Evolutionary conservation across 257 asterid species (phyloP).

Genomic region (Solanum paucissectum): DNA sequence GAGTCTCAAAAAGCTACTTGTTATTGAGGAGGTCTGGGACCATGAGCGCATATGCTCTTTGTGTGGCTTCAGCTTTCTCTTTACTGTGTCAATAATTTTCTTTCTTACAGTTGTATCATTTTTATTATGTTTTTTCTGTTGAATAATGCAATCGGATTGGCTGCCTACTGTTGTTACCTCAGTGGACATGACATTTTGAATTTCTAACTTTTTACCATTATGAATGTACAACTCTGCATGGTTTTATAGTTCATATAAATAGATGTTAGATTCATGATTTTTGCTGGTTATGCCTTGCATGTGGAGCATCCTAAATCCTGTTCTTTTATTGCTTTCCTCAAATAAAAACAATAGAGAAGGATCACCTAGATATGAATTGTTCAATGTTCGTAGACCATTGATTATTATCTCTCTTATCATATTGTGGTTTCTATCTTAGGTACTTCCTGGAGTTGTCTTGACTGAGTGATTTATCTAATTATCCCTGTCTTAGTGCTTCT

Average conservation of each 20-base stretch:
- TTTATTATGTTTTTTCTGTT: not conserved
- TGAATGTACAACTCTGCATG: not conserved
- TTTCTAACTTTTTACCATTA: not conserved
- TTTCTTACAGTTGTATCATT: not conserved
- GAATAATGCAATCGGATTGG: not conserved
- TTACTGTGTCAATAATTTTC: not conserved
- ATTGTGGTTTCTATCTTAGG: not conserved
- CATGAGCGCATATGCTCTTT: not conserved
- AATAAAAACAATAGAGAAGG: not conserved
- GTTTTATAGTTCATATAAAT: not conserved
- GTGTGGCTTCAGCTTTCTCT: not conserved
- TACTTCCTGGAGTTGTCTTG: not conserved
- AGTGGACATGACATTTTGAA: not conserved
- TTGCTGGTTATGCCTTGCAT: not conserved
- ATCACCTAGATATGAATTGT: not conserved
- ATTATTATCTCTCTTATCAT: not conserved
- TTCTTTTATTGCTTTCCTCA: not conserved
- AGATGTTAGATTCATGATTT: not conserved
- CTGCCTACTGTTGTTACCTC: not conserved
- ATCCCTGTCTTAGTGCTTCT: not conserved
- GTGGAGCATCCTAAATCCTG: not conserved
- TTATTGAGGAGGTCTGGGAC: not conserved
- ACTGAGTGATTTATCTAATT: not conserved
- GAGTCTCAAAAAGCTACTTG: not conserved
- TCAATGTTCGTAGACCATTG: not conserved